These are phyloP conservation scores for Aphanocladium album DNA, from an alignment of 2,329 filamentous ascomycete species.

Conservation along the genomic window DNA sequence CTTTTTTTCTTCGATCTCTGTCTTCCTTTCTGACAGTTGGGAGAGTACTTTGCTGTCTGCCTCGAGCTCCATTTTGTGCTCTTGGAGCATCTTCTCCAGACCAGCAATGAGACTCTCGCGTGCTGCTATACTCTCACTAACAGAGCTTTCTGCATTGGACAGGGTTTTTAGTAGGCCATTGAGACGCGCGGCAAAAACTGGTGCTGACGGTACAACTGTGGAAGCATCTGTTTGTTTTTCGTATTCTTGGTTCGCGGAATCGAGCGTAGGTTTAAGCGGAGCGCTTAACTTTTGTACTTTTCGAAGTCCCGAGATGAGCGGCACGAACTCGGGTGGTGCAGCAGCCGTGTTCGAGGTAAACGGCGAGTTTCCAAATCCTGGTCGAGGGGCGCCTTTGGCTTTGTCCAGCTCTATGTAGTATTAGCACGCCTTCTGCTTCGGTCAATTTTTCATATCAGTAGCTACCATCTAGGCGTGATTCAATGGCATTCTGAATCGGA, in stretches of 20 bases:
- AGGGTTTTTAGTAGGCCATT: conserved; percentile 86
- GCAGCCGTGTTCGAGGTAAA: conserved; percentile 52
- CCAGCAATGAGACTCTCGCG: conserved; percentile 71
- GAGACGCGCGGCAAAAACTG: conserved; percentile 85
- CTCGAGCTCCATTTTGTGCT: conserved; percentile 63
- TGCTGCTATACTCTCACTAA: conserved; percentile 84
- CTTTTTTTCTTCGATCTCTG: conserved; percentile 74
- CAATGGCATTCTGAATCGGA: conserved; percentile 74
- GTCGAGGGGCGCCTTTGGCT: conserved; percentile 46
- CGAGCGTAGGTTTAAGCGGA: conserved; percentile 60
- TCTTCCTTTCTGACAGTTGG: conserved; percentile 61
- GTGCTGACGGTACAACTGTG: conserved; percentile 67
- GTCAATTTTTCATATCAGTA: neutral
- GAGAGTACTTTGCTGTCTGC: conserved; percentile 63
- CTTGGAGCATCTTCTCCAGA: conserved; percentile 75
- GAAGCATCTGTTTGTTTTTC: conserved; percentile 73
- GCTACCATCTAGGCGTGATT: conserved; percentile 72
- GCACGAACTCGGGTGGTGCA: conserved; percentile 56
- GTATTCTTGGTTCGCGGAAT: conserved; percentile 74
- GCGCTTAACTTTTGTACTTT: conserved; percentile 67
- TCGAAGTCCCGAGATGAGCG: conserved; percentile 70
- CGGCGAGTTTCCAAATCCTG: conserved; percentile 51
- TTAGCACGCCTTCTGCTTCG: conserved; percentile 16
- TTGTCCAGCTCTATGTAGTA: conserved; percentile 55
- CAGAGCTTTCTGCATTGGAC: conserved; percentile 80